These are phyloP conservation scores for Nakataea oryzae DNA, from an alignment of 2,329 filamentous ascomycete genomes.

Conservation along the genomic window DNA sequence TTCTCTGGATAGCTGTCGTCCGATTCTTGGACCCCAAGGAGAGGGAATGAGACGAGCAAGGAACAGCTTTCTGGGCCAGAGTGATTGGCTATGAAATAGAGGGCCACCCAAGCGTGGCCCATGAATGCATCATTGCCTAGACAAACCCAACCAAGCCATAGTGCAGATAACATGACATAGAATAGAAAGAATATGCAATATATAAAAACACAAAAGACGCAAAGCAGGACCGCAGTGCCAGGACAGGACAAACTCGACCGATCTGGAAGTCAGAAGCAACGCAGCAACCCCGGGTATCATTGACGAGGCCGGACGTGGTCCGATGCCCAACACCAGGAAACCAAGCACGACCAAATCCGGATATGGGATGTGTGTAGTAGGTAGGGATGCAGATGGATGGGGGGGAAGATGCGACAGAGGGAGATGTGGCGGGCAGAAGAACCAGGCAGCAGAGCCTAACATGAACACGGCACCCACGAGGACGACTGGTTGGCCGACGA, in stretches of 20 bases:
- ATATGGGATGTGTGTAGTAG: background rate
- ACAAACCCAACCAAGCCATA: too few relatives aligned
- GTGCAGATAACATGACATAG: too few relatives aligned
- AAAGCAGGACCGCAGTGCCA: background rate
- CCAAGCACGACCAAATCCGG: background rate
- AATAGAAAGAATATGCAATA: background rate
- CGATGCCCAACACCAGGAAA: background rate
- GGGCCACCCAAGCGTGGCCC: background rate
- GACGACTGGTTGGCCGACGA: constrained; percentile 12
- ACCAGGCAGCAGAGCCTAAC: background rate
- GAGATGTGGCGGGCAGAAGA: background rate
- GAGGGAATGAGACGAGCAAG: background rate
- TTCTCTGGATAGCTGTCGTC: constrained; percentile 17
- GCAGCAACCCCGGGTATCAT: constrained; percentile 3
- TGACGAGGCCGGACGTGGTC: background rate
- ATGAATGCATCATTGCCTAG: background rate
- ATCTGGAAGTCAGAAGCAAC: background rate
- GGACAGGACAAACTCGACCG: background rate
- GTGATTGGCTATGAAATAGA: background rate
- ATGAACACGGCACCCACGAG: background rate
- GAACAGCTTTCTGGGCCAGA: background rate
- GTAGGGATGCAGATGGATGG: too few relatives aligned
- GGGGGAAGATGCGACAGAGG: too few relatives aligned
- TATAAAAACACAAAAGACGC: background rate
- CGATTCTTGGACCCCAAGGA: constrained; percentile 22